Conservation (phyloP, 352 stramenopile species). For the Phytophthora sp. region DNA sequence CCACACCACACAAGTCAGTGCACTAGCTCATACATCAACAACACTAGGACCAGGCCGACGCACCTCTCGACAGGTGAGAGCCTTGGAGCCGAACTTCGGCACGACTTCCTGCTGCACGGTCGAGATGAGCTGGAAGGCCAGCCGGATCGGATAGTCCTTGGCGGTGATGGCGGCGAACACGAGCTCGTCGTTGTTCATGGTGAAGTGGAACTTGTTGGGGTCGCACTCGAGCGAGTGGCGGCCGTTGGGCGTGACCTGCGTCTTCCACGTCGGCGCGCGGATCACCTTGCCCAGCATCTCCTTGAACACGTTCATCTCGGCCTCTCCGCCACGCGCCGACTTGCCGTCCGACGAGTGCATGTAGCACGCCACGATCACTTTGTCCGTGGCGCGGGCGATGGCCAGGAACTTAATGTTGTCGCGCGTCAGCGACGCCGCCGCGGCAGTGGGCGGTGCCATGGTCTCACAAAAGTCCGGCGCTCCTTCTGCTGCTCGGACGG, state of each 20-base stretch:
- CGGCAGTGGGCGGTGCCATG: slow-evolving; percentile 27
- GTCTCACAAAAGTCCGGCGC: not conserved
- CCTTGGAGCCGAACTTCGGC: slow-evolving; percentile 76
- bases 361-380: slow-evolving; percentile 82
- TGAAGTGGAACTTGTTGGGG: slow-evolving; percentile 91
- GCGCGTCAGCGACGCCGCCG: slow-evolving; percentile 53
- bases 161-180: slow-evolving; percentile 82
- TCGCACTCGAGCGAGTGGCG: slow-evolving; percentile 88
- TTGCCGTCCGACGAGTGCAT: slow-evolving; percentile 63
- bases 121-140: slow-evolving; percentile 86
- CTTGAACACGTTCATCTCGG: slow-evolving; percentile 68
- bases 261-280: slow-evolving; percentile 83
- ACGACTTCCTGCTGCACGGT: slow-evolving; percentile 80
- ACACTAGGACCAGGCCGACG: not conserved
- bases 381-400: slow-evolving; percentile 81
- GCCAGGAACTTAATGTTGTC: slow-evolving; percentile 89
- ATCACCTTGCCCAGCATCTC: slow-evolving; percentile 88
- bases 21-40: not conserved
- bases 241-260: slow-evolving; percentile 85
- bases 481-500: slow-evolving; percentile 9
- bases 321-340: slow-evolving; percentile 37
- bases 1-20: slow-evolving; percentile 2
- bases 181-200: slow-evolving; percentile 89
- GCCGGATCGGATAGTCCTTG: slow-evolving; percentile 83
- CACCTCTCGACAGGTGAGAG: slow-evolving; percentile 80